Evolutionary conservation across 2,329 filamentous ascomycete genomes (phyloP), one percentile per base, ranked within the genome.

Genomic region (Colletotrichum tropicicola): DNA sequence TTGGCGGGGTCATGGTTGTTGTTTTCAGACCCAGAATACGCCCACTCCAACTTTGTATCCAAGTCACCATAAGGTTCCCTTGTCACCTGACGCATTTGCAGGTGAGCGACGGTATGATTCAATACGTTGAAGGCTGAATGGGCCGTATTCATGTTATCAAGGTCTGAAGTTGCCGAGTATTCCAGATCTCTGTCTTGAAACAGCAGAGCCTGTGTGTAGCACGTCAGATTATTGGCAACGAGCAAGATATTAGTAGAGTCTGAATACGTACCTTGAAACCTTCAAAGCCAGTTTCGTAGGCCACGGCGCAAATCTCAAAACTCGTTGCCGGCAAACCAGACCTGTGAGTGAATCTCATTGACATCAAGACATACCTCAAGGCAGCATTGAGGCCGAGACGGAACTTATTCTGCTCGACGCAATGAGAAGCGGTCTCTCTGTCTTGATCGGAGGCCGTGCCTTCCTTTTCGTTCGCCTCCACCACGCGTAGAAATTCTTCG

Each of bases 231-330:
- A n/a, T 23, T 45, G 3, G 25, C 27, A 2, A n/a, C 37, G 15
- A n/a, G 12, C 5, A 17, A 19, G n/a, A n/a, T n/a, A 4, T 2
- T 28, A 13, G 23, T 39, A 13, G 30, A 21, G 17, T n/a, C 6
- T 9, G 1, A n/a, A n/a, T 5, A 28, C 55, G 4, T 15, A 65
- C 67, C 67, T 62, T 67, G 65, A 68, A 69, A 3, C 57, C 68
- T 23, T 69, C 59, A 19, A 68, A 67, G 1, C 68, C 68, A 3
- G 64, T 69, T 25, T 68, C 56, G 9, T 65, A 68, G 1, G 59
- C 68, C 21, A 68, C 61, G 3, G 37, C 49, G 17, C 65, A 70
- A 19, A 70, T 63, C 47, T 70, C 67, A n/a, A 63, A 68, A 5
- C 27, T 39, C 12, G 53, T n/a, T 39, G 30, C 19, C 13, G 48